Percentiles rank a stretch among this genome's conserved stretches.
Evolutionary conservation across 2,329 filamentous ascomycete genomes (phyloP).

Genomic region (Cryphonectria parasitica): DNA sequence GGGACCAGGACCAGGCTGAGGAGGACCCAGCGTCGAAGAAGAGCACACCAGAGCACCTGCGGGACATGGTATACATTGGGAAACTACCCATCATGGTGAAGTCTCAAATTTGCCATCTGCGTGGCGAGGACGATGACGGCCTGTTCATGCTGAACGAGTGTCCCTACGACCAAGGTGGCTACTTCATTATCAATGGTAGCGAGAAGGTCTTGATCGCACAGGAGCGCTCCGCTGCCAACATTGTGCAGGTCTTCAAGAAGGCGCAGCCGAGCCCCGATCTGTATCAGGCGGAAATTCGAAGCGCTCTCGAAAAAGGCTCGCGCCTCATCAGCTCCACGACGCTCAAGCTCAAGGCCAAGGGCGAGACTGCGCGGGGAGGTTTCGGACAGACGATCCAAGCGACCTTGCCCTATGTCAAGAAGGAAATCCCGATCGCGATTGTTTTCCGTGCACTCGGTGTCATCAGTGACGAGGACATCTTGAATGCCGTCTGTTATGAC

Average conservation of each 20-base stretch:
- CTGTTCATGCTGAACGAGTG: conserved; percentile 94
- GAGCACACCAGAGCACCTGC: conserved; percentile 60
- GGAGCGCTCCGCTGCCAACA: conserved; percentile 96
- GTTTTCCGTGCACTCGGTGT: conserved; percentile 95
- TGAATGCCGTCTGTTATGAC: conserved; percentile 97
- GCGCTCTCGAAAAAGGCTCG: conserved; percentile 94
- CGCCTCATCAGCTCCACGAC: conserved; percentile 90
- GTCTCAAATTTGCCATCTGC: conserved; percentile 91
- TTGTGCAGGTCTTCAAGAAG: conserved; percentile 99
- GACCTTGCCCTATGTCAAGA: conserved; percentile 90
- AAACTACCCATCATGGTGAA: conserved; percentile 98
- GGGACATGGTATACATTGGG: conserved; percentile 84
- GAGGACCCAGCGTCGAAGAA: conserved; percentile 53
- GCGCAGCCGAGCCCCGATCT: conserved; percentile 89
- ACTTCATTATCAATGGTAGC: conserved; percentile 98
- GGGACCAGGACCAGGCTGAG: conserved; percentile 63
- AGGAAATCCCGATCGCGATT: conserved; percentile 89
- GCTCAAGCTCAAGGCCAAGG: conserved; percentile 87
- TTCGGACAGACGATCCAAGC: conserved; percentile 89
- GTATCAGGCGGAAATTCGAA: conserved; percentile 94
- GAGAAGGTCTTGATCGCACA: conserved; percentile 99
- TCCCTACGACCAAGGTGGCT: conserved; percentile 96
- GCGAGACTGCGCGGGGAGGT: conserved; percentile 75
- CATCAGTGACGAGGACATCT: conserved; percentile 95
- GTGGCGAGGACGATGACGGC: conserved; percentile 79